Evolutionary conservation across 2,329 filamentous ascomycete species (phyloP), one percentile per base, ranked within the genome.

Genomic region (Zarea fungicola): DNA sequence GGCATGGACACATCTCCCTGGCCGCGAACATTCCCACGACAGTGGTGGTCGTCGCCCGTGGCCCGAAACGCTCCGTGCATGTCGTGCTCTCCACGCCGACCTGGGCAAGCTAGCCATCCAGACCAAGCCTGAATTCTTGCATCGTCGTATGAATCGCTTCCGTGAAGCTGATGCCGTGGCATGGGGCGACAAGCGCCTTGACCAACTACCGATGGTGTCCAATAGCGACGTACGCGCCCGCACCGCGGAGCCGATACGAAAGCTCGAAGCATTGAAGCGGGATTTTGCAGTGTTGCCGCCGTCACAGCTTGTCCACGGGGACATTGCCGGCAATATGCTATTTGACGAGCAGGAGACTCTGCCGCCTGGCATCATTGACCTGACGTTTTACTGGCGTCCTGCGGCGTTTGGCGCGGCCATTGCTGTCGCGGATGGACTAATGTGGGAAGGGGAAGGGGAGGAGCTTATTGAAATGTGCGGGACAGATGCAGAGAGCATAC

Each of bases 381-480:
- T 53, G 53, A 48, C 49, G 4, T 50, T 50, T n/a, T 52, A 50
- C 32, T 52, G 49, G 51, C 35, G 42, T 9, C 51, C 51, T 11
- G 42, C 42, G 9, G 26, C 11, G 3, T 50, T 46, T 7, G 51
- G 41, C 5, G 51, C 51, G 18, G 53, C 53, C 11, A 55, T 55
- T 18, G 39, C 49, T 7, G 42, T 55, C 11, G 45, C 51, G 1
- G 51, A 53, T 22, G 46, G 42, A 6, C 14, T 54, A 16, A 23
- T 44, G 11, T 51, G 53, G 48, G 31, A 54, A 10, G 13, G 19
- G 9, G 11, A 46, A 37, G 44, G 44, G 10, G 26, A 21, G 9
- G 40, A 45, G 6, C 43, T 51, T 9, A 21, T 54, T 7, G 41
- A 52, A 16, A 16, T 46, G 7, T 52, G 51, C 28, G 50, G 50